phyloP scores from a whole-genome alignment of 441 rosid genomes.

The Pelargonium myrrhifolium region DNA sequence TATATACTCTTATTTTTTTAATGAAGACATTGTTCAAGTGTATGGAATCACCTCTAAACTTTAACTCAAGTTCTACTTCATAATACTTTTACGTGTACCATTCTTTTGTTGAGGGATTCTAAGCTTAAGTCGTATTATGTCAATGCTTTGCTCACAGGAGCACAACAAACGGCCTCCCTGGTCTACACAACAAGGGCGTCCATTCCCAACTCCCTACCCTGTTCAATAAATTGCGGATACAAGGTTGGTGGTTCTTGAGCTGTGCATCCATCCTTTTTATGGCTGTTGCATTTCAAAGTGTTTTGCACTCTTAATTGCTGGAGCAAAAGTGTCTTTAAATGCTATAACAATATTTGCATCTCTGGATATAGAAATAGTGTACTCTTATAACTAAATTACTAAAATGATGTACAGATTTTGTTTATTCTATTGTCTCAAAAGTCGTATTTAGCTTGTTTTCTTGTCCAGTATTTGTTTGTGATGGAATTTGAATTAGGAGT shows the following conservation, averaged over 20 bases:
- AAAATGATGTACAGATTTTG: not conserved
- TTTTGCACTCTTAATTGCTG: not conserved
- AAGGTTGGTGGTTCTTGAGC: not conserved
- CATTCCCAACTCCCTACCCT: constrained; percentile 27
- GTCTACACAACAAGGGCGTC: constrained; percentile 65
- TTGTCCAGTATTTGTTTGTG: too few relatives aligned
- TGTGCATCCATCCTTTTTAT: not conserved
- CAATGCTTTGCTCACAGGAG: constrained; percentile 36
- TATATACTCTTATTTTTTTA: not conserved
- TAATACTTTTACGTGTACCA: not conserved
- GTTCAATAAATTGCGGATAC: constrained; percentile 27
- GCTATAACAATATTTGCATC: not conserved
- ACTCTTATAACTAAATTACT: not conserved
- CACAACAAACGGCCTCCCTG: constrained; percentile 67
- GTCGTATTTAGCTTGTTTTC: not conserved
- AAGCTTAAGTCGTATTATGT: not conserved
- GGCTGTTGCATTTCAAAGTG: not conserved
- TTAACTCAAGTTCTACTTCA: not conserved
- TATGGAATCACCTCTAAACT: not conserved
- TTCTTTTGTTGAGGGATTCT: not conserved
- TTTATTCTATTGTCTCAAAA: not conserved
- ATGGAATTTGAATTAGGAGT: too few relatives aligned
- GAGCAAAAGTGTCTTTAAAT: not conserved
- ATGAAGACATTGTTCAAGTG: not conserved
- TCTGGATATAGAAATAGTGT: not conserved